Base-by-base conservation (phyloP, 768 basidiomycete species). In the Polyporus arcularius region DNA sequence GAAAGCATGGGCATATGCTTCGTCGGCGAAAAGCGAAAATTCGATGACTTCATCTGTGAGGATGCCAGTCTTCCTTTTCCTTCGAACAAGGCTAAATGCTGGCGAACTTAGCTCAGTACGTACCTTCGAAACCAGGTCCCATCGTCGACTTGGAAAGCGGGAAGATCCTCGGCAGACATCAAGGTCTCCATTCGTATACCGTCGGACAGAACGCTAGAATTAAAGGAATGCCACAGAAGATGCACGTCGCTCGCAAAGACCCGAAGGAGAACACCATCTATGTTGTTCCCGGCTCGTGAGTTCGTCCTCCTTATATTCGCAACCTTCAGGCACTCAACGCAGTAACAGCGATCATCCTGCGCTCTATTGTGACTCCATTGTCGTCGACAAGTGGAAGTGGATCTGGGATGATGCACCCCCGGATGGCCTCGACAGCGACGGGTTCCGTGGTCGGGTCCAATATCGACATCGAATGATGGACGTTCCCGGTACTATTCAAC, bases 1-100 rank as follows among this genome's bases (percentile, higher is more conserved):
- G 96, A 98, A 70, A 94, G 92, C 72, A 94, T 96, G 85, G 96
- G 96, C 0, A 82, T 98, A 16, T 98, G 96, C 69, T 98, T 98
- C 64, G 87, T 98, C 1, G 96, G 95, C 4, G 85, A 95, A 69
- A 85, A 88, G 68, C 78, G 80, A 10, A 82, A 76, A 50, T 96
- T 96, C 65, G 78, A 80, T 30, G 74, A 82, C 9, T 98, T 96
- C 70, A 72, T 96, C 51, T 82, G 92, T 90, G 61, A 62, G 21
- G 82, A 74, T 38, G 10, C 26, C 26, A 40, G 12, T 18, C 6
- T 21, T n/a, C 14, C 6, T 8, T 16, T 31, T 15, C 14, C 42
- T 10, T 30, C 12, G 30, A 31, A 40, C 18, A 26, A 31, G 38
- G 32, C 4, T 39, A 9, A 35, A 35, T 14, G 10, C n/a, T 54